Base-by-base conservation (phyloP, 169 alveolate genomes). In the Cryptosporidium ubiquitum region DNA sequence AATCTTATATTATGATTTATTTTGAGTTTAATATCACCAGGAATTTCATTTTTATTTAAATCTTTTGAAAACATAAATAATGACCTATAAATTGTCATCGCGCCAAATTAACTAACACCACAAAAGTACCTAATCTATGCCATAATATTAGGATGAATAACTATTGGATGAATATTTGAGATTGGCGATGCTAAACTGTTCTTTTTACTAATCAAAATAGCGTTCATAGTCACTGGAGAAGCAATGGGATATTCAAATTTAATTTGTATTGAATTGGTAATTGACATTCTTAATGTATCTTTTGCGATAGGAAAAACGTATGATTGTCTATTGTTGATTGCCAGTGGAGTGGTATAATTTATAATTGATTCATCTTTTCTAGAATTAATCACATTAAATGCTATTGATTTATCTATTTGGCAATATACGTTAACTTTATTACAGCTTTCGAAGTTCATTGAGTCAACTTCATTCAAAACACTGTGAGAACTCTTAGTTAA, bases 71-170 rank as follows among this genome's bases (percentile, higher is more conserved):
- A 57, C 70, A 52, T 55, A 26, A 20, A 12, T 9, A 70, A 69
- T 12, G 6, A 18, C 16, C 1, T 20, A 9, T 16, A 26, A n/a
- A 26, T 26, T 40, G n/a, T 14, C 4, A 68, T 33, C n/a, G 84
- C 84, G 84, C 84, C 84, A 42, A 18, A 64, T 12, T 14, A 31
- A 18, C n/a, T 9, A 18, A n/a, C 12, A n/a, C 10, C 12, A n/a
- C 10, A 64, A 3, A 3, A 20, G 29, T 12, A 64, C 29, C n/a
- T 47, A 5, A 60, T 6, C 37, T 74, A 74, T 20, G 26, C 74
- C 89, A 64, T 79, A 18, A 60, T 42, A 73, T 29, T 66, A 20
- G 89, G 89, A 61, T 79, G 75, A 31, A 61, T 42, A 7, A 12
- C 26, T n/a, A 61, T 20, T 29, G 61, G 12, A 42, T 37, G 12